Conservation (phyloP, 768 basidiomycete genomes). For the Agaricus bisporus region DNA sequence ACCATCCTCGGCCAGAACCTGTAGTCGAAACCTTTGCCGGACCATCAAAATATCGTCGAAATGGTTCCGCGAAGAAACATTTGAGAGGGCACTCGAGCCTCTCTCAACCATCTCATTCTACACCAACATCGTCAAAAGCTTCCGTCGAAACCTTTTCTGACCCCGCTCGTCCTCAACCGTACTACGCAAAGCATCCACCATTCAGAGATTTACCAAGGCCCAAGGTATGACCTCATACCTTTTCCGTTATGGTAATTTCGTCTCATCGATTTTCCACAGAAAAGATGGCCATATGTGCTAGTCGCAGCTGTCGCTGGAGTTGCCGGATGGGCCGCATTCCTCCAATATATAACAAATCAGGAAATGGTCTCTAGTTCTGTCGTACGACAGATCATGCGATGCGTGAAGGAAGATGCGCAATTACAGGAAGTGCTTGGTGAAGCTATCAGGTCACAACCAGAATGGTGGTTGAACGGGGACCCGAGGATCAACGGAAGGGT, state of each 20-base stretch:
- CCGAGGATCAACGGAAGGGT: constrained; percentile 67
- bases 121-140: constrained; percentile 16
- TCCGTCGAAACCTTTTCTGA: constrained; percentile 15
- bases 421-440: constrained; percentile 55
- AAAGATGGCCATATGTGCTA: constrained; percentile 54
- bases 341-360: constrained; percentile 67
- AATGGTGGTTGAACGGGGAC: constrained; percentile 75
- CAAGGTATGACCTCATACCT: constrained; percentile 19
- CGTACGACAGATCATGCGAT: constrained; percentile 57
- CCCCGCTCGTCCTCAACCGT: constrained; percentile 7
- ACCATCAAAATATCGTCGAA: constrained; percentile 2
- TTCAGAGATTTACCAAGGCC: constrained; percentile 28
- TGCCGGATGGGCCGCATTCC: constrained; percentile 61
- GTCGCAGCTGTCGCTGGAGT: constrained; percentile 46
- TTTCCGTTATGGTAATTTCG: not conserved
- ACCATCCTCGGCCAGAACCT: not conserved
- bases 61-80: constrained; percentile 12
- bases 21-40: constrained; percentile 5
- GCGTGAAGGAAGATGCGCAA: constrained; percentile 45
- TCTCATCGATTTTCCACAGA: constrained; percentile 20
- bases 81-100: constrained; percentile 17
- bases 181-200: constrained; percentile 15
- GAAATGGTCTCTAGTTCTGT: constrained; percentile 75
- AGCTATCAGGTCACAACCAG: constrained; percentile 56
- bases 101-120: constrained; percentile 14